A percentile compares a stretch with the other conserved stretches of the same genome.
phyloP scores from a whole-genome alignment of 805 yeast species.

The Cephaloascus albidus region DNA sequence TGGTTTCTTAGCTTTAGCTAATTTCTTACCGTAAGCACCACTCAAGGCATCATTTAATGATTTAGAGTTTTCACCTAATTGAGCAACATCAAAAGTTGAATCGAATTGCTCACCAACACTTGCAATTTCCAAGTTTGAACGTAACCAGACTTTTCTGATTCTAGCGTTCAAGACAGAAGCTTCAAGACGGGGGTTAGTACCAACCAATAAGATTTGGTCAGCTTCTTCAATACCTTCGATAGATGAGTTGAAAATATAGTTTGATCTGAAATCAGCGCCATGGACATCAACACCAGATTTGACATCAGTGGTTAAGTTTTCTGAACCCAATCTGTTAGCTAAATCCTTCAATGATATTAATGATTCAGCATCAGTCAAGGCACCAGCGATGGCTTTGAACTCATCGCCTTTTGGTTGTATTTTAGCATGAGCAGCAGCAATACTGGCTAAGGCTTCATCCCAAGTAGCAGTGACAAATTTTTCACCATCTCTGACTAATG shows the following conservation, averaged over 20 bases:
- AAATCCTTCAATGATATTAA: slow-evolving; percentile 77
- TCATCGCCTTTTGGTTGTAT: slow-evolving; percentile 58
- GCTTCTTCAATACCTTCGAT: slow-evolving; percentile 76
- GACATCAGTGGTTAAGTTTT: slow-evolving; percentile 68
- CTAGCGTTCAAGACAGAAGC: slow-evolving; percentile 83
- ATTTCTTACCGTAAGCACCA: slow-evolving; percentile 63
- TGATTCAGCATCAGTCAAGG: slow-evolving; percentile 74
- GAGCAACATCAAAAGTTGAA: slow-evolving; percentile 58
- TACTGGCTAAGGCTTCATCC: slow-evolving; percentile 74
- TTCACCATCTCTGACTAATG: slow-evolving; percentile 63
- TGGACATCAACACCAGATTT: slow-evolving; percentile 45
- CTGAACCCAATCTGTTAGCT: slow-evolving; percentile 69
- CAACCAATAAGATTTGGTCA: slow-evolving; percentile 70
- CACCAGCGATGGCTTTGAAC: slow-evolving; percentile 75
- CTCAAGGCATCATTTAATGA: slow-evolving; percentile 50
- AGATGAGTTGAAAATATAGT: slow-evolving; percentile 72
- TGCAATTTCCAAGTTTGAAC: slow-evolving; percentile 56
- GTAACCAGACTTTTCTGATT: slow-evolving; percentile 74
- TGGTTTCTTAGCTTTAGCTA: slow-evolving; percentile 61
- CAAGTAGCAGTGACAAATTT: slow-evolving; percentile 69
- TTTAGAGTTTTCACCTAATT: slow-evolving; percentile 52
- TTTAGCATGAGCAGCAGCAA: slow-evolving; percentile 51
- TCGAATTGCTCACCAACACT: slow-evolving; percentile 72
- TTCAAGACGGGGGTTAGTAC: slow-evolving; percentile 84
- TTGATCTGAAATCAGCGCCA: slow-evolving; percentile 69